Conservation (phyloP, 2,329 filamentous ascomycete genomes). For the Fonsecaea erecta region DNA sequence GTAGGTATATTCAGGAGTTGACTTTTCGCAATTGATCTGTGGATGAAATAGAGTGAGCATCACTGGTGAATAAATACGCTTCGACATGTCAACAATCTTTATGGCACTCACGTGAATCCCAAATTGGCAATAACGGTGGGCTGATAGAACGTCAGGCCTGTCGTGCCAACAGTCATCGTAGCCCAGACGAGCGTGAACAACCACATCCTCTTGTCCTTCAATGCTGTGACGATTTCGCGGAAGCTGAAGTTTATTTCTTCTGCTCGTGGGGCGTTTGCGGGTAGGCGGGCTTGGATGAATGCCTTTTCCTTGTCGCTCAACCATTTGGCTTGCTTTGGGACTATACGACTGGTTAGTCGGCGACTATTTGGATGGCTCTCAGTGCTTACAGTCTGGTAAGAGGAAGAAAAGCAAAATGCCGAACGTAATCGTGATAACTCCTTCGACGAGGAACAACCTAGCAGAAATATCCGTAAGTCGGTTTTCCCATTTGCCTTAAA, state of each 20-base stretch:
- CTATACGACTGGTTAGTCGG: conserved; percentile 34
- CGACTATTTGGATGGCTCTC: not conserved
- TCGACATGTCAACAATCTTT: not conserved
- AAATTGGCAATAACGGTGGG: conserved; percentile 49
- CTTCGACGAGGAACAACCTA: conserved; percentile 52
- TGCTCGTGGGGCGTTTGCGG: conserved; percentile 49
- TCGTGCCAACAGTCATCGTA: conserved; percentile 53
- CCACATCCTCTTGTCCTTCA: conserved; percentile 52
- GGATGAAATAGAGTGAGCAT: not conserved
- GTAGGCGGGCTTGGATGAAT: conserved; percentile 55
- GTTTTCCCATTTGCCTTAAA: not conserved
- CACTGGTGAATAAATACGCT: not conserved
- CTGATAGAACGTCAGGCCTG: conserved; percentile 51
- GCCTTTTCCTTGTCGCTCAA: conserved; percentile 53
- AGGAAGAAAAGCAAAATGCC: conserved; percentile 45
- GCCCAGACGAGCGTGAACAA: conserved; percentile 55
- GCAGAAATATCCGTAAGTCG: conserved; percentile 1
- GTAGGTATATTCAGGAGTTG: conserved; percentile 58
- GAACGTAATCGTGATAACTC: conserved; percentile 49
- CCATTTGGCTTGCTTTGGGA: conserved; percentile 53
- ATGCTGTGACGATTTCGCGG: conserved; percentile 45
- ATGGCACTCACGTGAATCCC: conserved; percentile 47
- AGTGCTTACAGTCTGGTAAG: conserved; percentile 46
- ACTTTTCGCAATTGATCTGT: conserved; percentile 51
- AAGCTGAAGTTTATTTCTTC: conserved; percentile 49